A percentile compares a stretch with the other conserved stretches of the same genome.
Evolutionary conservation across 1,284 basidiomycete genomes (phyloP).

Genomic region (Flammula alnicola): DNA sequence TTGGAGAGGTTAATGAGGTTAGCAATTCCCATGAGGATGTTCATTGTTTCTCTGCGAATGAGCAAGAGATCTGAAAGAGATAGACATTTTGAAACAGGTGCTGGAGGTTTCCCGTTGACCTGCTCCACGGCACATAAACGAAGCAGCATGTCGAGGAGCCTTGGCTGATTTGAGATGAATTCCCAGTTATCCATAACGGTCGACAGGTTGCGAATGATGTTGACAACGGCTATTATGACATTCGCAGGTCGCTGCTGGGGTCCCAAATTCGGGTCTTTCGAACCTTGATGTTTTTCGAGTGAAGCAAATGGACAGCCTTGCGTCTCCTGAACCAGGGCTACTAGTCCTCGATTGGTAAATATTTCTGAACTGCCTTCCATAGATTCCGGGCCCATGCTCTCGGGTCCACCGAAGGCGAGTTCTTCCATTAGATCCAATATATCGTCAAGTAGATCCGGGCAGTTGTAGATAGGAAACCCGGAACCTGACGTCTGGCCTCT

Average conservation of each 20-base stretch:
- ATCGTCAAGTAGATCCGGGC: constrained; percentile 86
- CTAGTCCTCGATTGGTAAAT: constrained; percentile 60
- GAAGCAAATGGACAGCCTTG: constrained; percentile 62
- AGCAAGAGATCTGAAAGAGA: constrained; percentile 74
- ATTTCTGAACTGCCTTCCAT: constrained; percentile 41
- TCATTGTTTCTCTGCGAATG: constrained; percentile 79
- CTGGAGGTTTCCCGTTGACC: constrained; percentile 42
- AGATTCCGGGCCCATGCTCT: constrained; percentile 41
- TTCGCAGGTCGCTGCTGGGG: constrained; percentile 70
- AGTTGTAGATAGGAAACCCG: constrained; percentile 78
- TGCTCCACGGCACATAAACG: constrained; percentile 62
- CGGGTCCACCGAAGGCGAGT: constrained; percentile 68
- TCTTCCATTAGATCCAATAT: constrained; percentile 88
- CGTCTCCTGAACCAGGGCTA: constrained; percentile 60
- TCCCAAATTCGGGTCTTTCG: constrained; percentile 50
- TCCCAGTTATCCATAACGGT: constrained; percentile 73
- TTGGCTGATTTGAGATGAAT: constrained; percentile 69
- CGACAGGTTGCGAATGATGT: constrained; percentile 88
- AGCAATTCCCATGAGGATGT: constrained; percentile 74
- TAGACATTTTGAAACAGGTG: constrained; percentile 57
- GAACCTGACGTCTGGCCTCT: constrained; percentile 61
- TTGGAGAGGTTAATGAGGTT: constrained; percentile 51
- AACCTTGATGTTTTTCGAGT: constrained; percentile 51
- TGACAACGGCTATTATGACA: constrained; percentile 72
- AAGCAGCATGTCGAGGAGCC: constrained; percentile 70